phyloP scores from a whole-genome alignment of 2,329 filamentous ascomycete species.

The Didymella glomerata region DNA sequence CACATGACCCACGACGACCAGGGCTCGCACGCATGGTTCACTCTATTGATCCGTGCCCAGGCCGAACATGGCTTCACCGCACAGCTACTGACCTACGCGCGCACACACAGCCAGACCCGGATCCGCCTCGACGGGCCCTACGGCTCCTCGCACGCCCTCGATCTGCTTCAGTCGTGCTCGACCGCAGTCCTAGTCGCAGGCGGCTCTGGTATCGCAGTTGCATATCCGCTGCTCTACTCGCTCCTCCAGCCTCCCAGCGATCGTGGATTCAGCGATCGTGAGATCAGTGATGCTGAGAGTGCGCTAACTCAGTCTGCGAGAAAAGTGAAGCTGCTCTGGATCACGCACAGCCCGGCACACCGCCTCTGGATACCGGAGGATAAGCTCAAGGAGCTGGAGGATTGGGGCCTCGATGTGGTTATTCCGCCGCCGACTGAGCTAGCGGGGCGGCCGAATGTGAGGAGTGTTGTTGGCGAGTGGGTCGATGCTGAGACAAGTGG shows the following conservation, averaged over 20 bases:
- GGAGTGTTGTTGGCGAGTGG: slow-evolving; percentile 53
- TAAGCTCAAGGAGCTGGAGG: slow-evolving; percentile 59
- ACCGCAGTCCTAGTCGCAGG: slow-evolving; percentile 67
- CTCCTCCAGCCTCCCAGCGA: slow-evolving; percentile 46
- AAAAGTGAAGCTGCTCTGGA: slow-evolving; percentile 65
- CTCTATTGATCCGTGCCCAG: slow-evolving; percentile 67
- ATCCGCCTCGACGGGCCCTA: slow-evolving; percentile 72
- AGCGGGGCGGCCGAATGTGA: slow-evolving; percentile 64
- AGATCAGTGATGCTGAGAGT: slow-evolving; percentile 7
- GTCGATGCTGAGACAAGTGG: slow-evolving; percentile 40
- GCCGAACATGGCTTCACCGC: slow-evolving; percentile 63
- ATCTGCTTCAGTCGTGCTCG: slow-evolving; percentile 61
- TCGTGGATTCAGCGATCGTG: too few species aligned
- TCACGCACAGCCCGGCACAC: slow-evolving; percentile 64
- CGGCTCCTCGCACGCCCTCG: slow-evolving; percentile 64
- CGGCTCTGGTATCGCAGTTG: slow-evolving; percentile 71
- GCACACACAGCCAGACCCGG: slow-evolving; percentile 52
- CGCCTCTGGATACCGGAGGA: slow-evolving; percentile 62
- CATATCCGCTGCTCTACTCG: slow-evolving; percentile 68
- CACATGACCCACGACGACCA: slow-evolving; percentile 35
- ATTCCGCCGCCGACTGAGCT: slow-evolving; percentile 64
- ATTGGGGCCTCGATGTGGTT: slow-evolving; percentile 61
- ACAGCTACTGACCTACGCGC: slow-evolving; percentile 63
- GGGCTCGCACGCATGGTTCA: slow-evolving; percentile 60
- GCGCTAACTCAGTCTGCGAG: slow-evolving; percentile 26